phyloP scores from a whole-genome alignment of 2,329 filamentous ascomycete genomes.

The Cercospora zeae-maydis region DNA sequence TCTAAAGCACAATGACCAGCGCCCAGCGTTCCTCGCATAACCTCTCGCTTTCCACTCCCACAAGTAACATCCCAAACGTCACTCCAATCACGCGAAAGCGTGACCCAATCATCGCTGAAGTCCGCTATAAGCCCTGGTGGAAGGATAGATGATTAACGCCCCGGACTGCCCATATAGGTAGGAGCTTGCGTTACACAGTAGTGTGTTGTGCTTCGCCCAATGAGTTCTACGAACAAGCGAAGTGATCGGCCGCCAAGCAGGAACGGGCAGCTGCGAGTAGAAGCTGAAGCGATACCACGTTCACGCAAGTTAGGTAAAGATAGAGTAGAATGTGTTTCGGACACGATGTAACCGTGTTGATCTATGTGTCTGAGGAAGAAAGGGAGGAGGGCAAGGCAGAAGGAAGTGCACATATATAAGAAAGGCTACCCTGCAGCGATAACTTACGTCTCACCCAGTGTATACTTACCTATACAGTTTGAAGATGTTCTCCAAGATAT shows the following conservation, averaged over 20 bases:
- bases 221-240: neutral
- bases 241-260: constrained; percentile 7
- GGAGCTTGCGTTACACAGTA: constrained; percentile 1
- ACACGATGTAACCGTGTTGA: constrained; percentile 7
- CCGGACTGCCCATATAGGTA: constrained; percentile 1
- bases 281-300: constrained; percentile 7
- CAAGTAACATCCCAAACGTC: neutral
- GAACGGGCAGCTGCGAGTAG: neutral
- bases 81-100: neutral
- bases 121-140: neutral
- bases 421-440: neutral
- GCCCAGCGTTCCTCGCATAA: neutral
- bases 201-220: neutral
- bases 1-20: neutral
- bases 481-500: neutral
- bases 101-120: neutral
- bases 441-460: neutral
- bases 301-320: neutral
- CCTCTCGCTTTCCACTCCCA: neutral
- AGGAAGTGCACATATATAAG: neutral
- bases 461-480: neutral
- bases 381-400: neutral
- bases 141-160: neutral
- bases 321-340: neutral
- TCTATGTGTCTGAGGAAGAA: neutral